Evolutionary conservation across 1,139 yeast genomes (phyloP).

Genomic region (Debaryomyces psychrophilus): DNA sequence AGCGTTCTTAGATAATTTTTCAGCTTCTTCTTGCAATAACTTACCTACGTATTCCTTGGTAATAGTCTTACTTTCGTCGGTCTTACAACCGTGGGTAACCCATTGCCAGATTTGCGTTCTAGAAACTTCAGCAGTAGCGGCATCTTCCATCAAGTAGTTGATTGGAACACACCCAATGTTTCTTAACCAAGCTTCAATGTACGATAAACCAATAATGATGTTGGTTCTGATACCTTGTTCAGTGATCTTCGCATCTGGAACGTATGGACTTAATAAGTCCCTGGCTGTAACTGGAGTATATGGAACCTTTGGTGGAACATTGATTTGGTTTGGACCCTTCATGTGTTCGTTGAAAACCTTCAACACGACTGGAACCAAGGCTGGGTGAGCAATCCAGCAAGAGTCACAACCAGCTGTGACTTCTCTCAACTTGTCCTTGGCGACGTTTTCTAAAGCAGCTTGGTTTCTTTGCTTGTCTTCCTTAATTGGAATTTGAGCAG

Average conservation of each 20-base stretch:
- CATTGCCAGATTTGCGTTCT: constrained; percentile 84
- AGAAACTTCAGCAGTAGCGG: constrained; percentile 86
- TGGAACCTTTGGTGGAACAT: constrained; percentile 54
- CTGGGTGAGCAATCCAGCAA: constrained; percentile 85
- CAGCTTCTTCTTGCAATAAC: constrained; percentile 64
- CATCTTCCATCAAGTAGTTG: constrained; percentile 84
- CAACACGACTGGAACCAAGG: constrained; percentile 72
- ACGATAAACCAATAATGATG: constrained; percentile 70
- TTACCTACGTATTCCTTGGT: constrained; percentile 58
- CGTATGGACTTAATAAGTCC: constrained; percentile 70
- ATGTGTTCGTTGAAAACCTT: constrained; percentile 78
- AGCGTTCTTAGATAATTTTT: constrained; percentile 52
- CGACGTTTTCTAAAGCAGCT: constrained; percentile 70
- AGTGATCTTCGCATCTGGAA: constrained; percentile 65
- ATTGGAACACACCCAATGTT: constrained; percentile 83
- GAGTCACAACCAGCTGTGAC: constrained; percentile 79
- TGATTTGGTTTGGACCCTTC: constrained; percentile 85
- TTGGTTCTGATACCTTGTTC: constrained; percentile 76
- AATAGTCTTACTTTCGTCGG: constrained; percentile 60
- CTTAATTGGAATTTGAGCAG: constrained; percentile 81
- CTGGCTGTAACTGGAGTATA: constrained; percentile 59
- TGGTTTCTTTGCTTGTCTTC: constrained; percentile 64
- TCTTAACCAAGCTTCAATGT: constrained; percentile 84
- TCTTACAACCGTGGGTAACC: constrained; percentile 73
- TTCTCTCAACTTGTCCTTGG: constrained; percentile 74